Conservation (phyloP, 768 basidiomycete species). For the Jaapia argillacea region DNA sequence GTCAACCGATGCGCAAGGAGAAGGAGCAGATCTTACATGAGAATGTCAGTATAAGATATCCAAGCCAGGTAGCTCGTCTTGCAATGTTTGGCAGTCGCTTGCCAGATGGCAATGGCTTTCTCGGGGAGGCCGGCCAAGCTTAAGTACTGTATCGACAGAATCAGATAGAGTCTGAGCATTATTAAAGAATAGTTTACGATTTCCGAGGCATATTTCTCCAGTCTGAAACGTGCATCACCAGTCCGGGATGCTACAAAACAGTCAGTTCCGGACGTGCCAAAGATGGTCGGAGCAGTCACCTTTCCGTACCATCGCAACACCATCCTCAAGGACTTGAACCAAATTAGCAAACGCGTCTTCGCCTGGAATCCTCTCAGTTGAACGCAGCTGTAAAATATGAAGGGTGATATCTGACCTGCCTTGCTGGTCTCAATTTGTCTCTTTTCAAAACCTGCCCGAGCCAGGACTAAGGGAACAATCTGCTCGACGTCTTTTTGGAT, state of each 20-base stretch:
- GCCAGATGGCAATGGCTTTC: constrained; percentile 51
- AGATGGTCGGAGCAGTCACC: constrained; percentile 25
- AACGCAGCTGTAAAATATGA: too few relatives aligned
- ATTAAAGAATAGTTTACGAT: constrained; percentile 40
- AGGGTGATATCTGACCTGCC: constrained; percentile 31
- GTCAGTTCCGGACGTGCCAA: not conserved
- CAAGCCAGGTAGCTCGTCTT: constrained; percentile 69
- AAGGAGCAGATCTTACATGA: constrained; percentile 41
- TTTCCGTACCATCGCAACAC: constrained; percentile 48
- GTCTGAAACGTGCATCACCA: constrained; percentile 67
- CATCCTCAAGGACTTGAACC: constrained; percentile 51
- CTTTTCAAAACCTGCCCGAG: constrained; percentile 56
- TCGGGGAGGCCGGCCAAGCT: constrained; percentile 37
- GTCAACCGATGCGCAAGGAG: constrained; percentile 3
- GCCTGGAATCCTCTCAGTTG: constrained; percentile 15
- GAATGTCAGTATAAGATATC: constrained; percentile 62
- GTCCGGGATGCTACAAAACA: constrained; percentile 37
- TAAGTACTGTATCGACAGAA: constrained; percentile 31
- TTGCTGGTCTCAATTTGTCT: constrained; percentile 37
- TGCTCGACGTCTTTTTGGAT: constrained; percentile 55
- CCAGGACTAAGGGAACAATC: constrained; percentile 50
- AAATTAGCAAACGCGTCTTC: constrained; percentile 42
- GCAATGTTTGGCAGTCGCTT: constrained; percentile 53
- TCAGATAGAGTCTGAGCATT: not conserved
- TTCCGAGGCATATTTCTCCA: constrained; percentile 77